Evolutionary conservation across 768 basidiomycete genomes (phyloP), one percentile per base, ranked within the genome.

Genomic region (Amanita pseudoporphyria): DNA sequence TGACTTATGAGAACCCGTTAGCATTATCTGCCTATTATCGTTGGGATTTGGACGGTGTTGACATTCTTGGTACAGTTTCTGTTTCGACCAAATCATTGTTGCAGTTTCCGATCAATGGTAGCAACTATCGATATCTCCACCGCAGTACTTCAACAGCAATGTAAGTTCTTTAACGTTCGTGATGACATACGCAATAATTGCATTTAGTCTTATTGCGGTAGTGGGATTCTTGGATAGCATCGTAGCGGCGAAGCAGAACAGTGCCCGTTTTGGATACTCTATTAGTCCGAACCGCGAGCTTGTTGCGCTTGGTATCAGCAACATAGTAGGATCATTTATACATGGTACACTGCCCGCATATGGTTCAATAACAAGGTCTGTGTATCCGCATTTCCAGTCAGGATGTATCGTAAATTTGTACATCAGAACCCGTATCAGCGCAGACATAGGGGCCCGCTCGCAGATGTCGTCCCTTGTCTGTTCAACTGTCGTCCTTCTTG

Each of bases 241-340:
- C 53, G 91, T 93, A 2, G 88, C 93, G 0, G 95, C 95, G 2
- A 96, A 98, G 59, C 93, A 97, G 62, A 94, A 87, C 52, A 81
- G 81, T 0, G 77, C 81, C 3, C 82, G 83, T 10, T 97, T 84
- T 59, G 87, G 89, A 2, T 84, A 97, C 62, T 77, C 87, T 0
- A 87, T 98, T 54, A 87, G 82, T 54, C 91, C 93, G 0, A 99
- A 98, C 62, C 84, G 96, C 24, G 96, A 99, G 60, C 74, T 98
- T 1, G 94, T 97, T 21, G 96, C 96, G 1, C 71, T 99, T 14
- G 92, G 91, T 38, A 81, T 86, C 9, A 80, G 82, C 10, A 96
- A 96, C 61, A 69, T 95, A 31, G 76, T 69, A 3, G 83, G 73
- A 1, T 84, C 88, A 1, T 84, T 94, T 58, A 68, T 97, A 47